phyloP scores from a whole-genome alignment of 257 asterid species.

The Mentha longifolia region DNA sequence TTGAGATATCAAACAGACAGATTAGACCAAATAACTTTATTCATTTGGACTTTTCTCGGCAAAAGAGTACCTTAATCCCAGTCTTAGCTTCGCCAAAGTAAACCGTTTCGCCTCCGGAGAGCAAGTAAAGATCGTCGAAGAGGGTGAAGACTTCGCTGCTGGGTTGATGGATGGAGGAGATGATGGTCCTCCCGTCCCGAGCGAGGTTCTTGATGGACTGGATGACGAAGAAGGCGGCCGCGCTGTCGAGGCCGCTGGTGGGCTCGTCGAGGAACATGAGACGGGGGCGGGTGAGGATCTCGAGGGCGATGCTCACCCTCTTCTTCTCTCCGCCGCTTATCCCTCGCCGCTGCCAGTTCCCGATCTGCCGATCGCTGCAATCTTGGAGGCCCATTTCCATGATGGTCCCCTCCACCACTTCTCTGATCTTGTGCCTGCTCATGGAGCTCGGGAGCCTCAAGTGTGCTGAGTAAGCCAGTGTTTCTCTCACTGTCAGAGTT shows the following conservation, averaged over 20 bases:
- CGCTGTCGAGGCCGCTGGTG: conserved; percentile 95
- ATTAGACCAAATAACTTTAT: too few species aligned
- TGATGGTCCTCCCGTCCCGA: conserved; percentile 87
- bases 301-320: conserved; percentile 86
- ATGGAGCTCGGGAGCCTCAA: conserved; percentile 77
- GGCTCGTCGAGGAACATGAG: conserved; percentile 93
- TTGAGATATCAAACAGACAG: too few species aligned
- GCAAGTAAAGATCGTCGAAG: conserved; percentile 83
- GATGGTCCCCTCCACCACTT: conserved; percentile 70
- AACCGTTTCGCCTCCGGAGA: conserved; percentile 90
- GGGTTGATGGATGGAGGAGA: conserved; percentile 93
- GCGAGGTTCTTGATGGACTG: conserved; percentile 86
- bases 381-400: conserved; percentile 90
- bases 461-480: conserved; percentile 79
- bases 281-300: conserved; percentile 76
- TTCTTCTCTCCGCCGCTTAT: conserved; percentile 94
- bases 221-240: conserved; percentile 85
- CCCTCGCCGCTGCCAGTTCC: conserved; percentile 91
- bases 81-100: conserved; percentile 86
- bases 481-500: conserved; percentile 84
- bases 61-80: conserved; percentile 60
- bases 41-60: too few species aligned
- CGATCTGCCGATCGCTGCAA: conserved; percentile 72
- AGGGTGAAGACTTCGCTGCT: conserved; percentile 92
- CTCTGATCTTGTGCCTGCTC: conserved; percentile 50